These are phyloP conservation scores for Yarrowia divulgata DNA, from an alignment of 805 yeast genomes.

Conservation along the genomic window DNA sequence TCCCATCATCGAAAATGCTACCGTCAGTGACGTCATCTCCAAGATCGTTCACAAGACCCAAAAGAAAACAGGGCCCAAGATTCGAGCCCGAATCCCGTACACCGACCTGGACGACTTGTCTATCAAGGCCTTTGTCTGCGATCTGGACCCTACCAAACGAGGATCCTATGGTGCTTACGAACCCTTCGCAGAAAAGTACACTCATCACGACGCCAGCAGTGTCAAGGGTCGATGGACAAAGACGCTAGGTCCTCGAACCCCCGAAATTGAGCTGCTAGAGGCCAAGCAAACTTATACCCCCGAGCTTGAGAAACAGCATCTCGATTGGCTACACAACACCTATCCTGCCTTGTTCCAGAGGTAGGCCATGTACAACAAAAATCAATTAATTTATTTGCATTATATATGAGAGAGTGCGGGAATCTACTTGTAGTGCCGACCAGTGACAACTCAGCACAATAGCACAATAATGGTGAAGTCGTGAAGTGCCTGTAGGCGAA, in stretches of 20 bases:
- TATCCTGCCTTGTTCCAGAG: slow-evolving; percentile 1
- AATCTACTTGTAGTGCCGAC: no score
- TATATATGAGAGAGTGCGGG: no score
- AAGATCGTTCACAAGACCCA: not conserved
- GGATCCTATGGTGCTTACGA: not conserved
- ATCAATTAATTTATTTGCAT: not conserved
- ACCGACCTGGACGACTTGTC: slow-evolving; percentile 14
- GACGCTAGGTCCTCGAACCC: slow-evolving; percentile 16
- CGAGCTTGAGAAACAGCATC: slow-evolving; percentile 5
- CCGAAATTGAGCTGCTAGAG: slow-evolving; percentile 13
- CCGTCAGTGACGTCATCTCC: slow-evolving; percentile 5
- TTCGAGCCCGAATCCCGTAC: not conserved
- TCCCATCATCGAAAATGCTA: not conserved
- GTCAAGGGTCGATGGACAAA: slow-evolving; percentile 27
- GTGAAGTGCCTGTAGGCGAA: no score
- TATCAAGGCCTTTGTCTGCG: slow-evolving; percentile 13
- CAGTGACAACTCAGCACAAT: no score
- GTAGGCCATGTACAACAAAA: not conserved
- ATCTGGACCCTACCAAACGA: not conserved
- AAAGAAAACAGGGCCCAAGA: not conserved
- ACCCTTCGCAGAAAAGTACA: slow-evolving; percentile 1
- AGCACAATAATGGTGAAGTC: no score
- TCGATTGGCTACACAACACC: not conserved
- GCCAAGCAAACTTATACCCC: slow-evolving; percentile 11
- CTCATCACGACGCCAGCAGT: slow-evolving; percentile 16